Evolutionary conservation across 2,329 filamentous ascomycete genomes (phyloP).

Genomic region (Pseudocercospora eumusae): DNA sequence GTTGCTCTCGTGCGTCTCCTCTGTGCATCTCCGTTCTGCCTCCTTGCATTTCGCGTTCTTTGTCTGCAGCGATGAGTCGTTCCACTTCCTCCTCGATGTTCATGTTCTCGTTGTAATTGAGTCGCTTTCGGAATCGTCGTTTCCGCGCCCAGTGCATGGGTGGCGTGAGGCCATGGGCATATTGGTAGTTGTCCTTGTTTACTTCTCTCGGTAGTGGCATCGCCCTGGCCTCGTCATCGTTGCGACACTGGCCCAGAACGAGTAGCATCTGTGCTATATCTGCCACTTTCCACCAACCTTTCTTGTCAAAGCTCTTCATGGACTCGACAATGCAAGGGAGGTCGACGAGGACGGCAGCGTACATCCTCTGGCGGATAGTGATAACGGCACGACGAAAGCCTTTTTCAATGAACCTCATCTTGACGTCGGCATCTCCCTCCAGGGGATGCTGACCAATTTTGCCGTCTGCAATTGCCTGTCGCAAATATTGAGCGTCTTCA

Average conservation of each 20-base stretch:
- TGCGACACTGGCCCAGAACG: constrained; percentile 68
- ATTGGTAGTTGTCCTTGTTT: constrained; percentile 66
- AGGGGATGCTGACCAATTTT: constrained; percentile 68
- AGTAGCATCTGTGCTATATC: constrained; percentile 89
- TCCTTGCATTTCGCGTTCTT: constrained; percentile 53
- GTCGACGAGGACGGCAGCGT: constrained; percentile 78
- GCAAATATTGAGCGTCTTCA: constrained; percentile 80
- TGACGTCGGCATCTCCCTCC: constrained; percentile 73
- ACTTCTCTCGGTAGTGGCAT: constrained; percentile 70
- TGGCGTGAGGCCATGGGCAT: constrained; percentile 83
- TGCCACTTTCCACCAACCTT: constrained; percentile 82
- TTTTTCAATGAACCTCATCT: constrained; percentile 74
- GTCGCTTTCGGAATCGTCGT: constrained; percentile 78
- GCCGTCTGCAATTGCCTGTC: constrained; percentile 66
- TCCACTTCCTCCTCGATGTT: constrained; percentile 80
- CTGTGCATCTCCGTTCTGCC: constrained; percentile 46
- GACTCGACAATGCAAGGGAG: constrained; percentile 84
- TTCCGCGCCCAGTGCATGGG: constrained; percentile 84
- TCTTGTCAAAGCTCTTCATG: constrained; percentile 92
- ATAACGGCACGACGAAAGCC: constrained; percentile 74
- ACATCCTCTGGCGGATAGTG: constrained; percentile 67
- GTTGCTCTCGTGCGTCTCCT: constrained; percentile 10
- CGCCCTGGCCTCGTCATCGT: constrained; percentile 52
- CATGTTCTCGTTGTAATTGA: constrained; percentile 80
- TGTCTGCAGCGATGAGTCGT: constrained; percentile 69